phyloP scores from a whole-genome alignment of 1,284 basidiomycete species.

The Trametes polyzona region DNA sequence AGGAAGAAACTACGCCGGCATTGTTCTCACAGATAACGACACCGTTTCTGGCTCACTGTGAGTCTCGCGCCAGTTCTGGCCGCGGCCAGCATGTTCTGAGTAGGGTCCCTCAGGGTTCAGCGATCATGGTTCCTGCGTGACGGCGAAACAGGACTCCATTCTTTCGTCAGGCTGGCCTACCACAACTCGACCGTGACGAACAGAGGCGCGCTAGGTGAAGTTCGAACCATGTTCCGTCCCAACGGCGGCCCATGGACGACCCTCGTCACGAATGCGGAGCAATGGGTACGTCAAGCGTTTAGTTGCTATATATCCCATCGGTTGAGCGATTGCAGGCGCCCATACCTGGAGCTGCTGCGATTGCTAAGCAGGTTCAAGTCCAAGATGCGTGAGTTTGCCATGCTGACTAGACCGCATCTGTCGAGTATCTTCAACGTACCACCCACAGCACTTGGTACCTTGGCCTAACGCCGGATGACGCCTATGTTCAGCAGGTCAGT shows the following conservation, averaged over 20 bases:
- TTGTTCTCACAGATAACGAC: conserved; percentile 25
- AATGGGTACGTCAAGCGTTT: conserved; percentile 25
- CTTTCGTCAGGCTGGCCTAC: conserved; percentile 32
- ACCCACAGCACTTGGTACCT: conserved; percentile 23
- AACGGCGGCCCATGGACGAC: conserved; percentile 32
- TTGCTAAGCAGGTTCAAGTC: conserved; percentile 28
- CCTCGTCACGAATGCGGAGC: conserved; percentile 31
- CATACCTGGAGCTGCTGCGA: conserved; percentile 26
- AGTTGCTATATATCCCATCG: no score
- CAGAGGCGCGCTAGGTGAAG: conserved; percentile 30
- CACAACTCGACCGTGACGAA: conserved; percentile 25
- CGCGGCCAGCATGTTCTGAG: no score
- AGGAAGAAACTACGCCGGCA: conserved; percentile 18
- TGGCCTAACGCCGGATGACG: conserved; percentile 21
- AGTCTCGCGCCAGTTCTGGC: no score
- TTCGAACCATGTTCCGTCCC: conserved; percentile 36
- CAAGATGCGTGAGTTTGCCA: conserved; percentile 31
- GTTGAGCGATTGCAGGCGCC: conserved; percentile 25
- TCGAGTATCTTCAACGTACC: neutral
- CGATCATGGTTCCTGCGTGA: conserved; percentile 35
- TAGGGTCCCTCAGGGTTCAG: conserved; percentile 21
- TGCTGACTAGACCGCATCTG: neutral
- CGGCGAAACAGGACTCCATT: conserved; percentile 33
- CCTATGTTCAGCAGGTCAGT: conserved; percentile 22
- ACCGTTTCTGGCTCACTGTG: conserved; percentile 21